Evolutionary conservation across 805 yeast species (phyloP).

Genomic region (Suhomyces tanzawaensis): DNA sequence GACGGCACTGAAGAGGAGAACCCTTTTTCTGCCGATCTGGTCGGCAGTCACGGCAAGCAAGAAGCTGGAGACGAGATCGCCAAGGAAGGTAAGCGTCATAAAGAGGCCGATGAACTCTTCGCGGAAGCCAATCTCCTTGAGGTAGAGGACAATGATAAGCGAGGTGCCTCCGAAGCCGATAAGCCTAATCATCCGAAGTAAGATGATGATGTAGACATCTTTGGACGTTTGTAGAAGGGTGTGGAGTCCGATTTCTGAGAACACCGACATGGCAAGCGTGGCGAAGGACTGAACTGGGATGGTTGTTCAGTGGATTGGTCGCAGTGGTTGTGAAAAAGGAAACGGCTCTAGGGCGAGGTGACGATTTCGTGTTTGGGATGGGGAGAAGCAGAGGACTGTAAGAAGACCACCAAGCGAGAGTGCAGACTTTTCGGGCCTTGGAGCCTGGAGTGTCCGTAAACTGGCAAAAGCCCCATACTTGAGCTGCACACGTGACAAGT

Average conservation of each 20-base stretch:
- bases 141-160: constrained; percentile 42
- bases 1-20: constrained; percentile 38
- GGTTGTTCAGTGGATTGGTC: too few relatives aligned
- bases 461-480: too few relatives aligned
- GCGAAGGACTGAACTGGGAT: too few relatives aligned
- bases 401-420: neutral
- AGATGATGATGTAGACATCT: constrained; percentile 33
- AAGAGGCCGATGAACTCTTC: constrained; percentile 47
- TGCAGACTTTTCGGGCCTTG: too few relatives aligned
- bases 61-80: constrained; percentile 52
- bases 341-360: too few relatives aligned
- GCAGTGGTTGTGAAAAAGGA: too few relatives aligned
- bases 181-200: constrained; percentile 33
- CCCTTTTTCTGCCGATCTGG: constrained; percentile 42
- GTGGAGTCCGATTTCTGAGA: constrained; percentile 32
- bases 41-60: constrained; percentile 47
- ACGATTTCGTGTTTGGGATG: neutral
- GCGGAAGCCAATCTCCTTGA: constrained; percentile 39
- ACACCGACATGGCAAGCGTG: constrained; percentile 5
- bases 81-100: constrained; percentile 48
- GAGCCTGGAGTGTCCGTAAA: too few relatives aligned
- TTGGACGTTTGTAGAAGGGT: constrained; percentile 27
- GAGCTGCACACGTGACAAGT: too few relatives aligned
- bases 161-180: constrained; percentile 38
- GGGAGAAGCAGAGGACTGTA: neutral